These are phyloP conservation scores for Hypoxylon crocopeplum DNA, from an alignment of 495 filamentous ascomycete species.

Conservation along the genomic window DNA sequence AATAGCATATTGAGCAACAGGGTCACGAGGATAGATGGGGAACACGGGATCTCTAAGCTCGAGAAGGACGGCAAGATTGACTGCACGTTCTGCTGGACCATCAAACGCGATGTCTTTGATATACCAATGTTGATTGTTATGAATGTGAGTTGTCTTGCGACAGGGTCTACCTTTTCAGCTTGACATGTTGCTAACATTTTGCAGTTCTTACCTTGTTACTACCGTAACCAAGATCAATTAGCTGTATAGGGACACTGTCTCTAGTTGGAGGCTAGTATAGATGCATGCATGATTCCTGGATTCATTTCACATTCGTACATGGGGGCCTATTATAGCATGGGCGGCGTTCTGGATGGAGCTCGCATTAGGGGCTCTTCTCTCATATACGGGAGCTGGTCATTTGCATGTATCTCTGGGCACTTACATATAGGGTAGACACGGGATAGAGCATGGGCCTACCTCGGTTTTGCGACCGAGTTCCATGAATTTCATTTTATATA, in stretches of 20 bases:
- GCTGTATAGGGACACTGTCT: slow-evolving; percentile 46
- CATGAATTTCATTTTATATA: slow-evolving; percentile 32
- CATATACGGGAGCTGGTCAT: slow-evolving; percentile 36
- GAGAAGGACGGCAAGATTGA: slow-evolving; percentile 91
- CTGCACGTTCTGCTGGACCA: slow-evolving; percentile 94
- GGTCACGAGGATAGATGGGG: slow-evolving; percentile 70
- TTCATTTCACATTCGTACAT: slow-evolving; percentile 11
- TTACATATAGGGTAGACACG: slow-evolving; percentile 29
- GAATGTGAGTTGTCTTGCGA: slow-evolving; percentile 72
- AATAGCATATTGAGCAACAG: slow-evolving; percentile 58
- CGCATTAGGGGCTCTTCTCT: slow-evolving; percentile 32
- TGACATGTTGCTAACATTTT: not conserved
- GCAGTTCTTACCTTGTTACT: slow-evolving; percentile 61
- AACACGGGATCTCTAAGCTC: slow-evolving; percentile 77
- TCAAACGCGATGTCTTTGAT: slow-evolving; percentile 96
- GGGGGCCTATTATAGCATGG: slow-evolving; percentile 37
- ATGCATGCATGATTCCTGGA: slow-evolving; percentile 25
- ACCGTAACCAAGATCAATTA: slow-evolving; percentile 55
- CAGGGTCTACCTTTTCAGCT: not conserved
- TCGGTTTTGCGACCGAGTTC: slow-evolving; percentile 21
- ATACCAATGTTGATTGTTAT: slow-evolving; percentile 98
- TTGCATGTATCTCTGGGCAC: slow-evolving; percentile 28
- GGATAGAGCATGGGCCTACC: slow-evolving; percentile 36
- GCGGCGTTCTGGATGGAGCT: slow-evolving; percentile 44
- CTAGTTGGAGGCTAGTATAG: slow-evolving; percentile 4